Conservation (phyloP, 2,329 filamentous ascomycete species). For the Cercospora sp. region DNA sequence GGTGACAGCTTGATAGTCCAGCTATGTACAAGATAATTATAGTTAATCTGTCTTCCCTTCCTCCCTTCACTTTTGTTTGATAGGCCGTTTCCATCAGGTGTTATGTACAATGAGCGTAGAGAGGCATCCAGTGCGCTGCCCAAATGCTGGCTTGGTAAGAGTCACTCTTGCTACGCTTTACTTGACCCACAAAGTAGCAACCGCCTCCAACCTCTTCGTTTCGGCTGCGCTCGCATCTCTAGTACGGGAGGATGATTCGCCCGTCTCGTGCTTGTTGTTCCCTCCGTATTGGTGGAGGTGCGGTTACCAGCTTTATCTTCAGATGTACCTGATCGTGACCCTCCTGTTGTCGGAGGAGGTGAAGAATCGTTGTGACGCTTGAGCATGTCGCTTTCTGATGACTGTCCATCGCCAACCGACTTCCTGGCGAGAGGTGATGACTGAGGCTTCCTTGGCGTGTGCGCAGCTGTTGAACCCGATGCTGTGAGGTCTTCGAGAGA, state of each 20-base stretch:
- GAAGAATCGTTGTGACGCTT: neutral
- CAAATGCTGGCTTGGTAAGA: neutral
- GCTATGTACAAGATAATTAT: neutral
- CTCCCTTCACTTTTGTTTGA: neutral
- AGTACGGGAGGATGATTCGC: neutral
- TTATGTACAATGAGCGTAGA: neutral
- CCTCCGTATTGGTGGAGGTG: slow-evolving; percentile 15
- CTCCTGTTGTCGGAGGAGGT: neutral
- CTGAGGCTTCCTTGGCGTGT: neutral
- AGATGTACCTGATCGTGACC: slow-evolving; percentile 12
- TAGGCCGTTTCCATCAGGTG: neutral
- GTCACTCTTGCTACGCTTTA: neutral
- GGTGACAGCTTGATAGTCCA: neutral
- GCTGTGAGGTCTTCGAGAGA: slow-evolving; percentile 23
- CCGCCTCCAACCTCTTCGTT: slow-evolving; percentile 17
- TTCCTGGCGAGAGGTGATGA: slow-evolving; percentile 15
- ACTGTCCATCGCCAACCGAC: neutral
- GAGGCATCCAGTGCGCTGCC: neutral
- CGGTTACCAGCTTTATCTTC: slow-evolving; percentile 15
- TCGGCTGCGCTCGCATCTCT: neutral
- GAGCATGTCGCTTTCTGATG: neutral
- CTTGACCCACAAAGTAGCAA: slow-evolving; percentile 14
- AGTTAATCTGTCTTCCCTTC: neutral
- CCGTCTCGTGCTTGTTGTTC: slow-evolving; percentile 10
- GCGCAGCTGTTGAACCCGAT: neutral